Base-by-base conservation (phyloP, 2,329 filamentous ascomycete genomes). In the Aspergillus intermedius region DNA sequence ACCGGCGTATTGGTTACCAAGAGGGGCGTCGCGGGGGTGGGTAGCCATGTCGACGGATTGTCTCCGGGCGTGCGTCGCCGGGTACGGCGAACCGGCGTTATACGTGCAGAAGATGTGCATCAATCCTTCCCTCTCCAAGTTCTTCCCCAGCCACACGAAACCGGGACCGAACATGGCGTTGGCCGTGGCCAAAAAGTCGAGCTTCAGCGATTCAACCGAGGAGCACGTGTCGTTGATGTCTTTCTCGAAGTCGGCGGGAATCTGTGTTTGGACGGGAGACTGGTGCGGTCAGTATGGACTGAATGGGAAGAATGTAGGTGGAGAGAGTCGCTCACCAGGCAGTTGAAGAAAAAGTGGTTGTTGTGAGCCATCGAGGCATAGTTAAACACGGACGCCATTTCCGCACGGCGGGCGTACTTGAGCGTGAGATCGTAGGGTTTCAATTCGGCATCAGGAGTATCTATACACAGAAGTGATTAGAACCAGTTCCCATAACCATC, bases 291-390 rank as follows among this genome's bases (percentile, higher is more conserved):
- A 28, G 25, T 28, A 28, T 4, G 25, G 15, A 2, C 23, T 9
- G 25, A 6, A 13, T 15, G 12, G n/a, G 28, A 1, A n/a, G 21
- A 12, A 17, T 0, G 4, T 17, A 30, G 41, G 21, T 15, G 22
- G 9, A 12, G 12, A 10, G 7, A 48, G 45, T 5, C 21, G 54
- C 70, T 64, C 21, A 72, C 69, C 58, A 77, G 59, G 56, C 67
- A 68, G 54, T 72, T 72, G 64, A 75, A 76, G 65, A 74, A 76
- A 55, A 75, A 74, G 67, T 83, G 79, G 70, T 83, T 96, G 81
- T 97, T 97, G 78, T 88, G 86, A 48, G 89, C 88, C 87, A 95
- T 95, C 60, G 88, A 95, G 69, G 93, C 93, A 69, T 94, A 82
- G 80, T 97, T 98, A 83, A 98, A 98, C 66, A 86, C 76, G 59